A percentile compares a stretch with the other conserved stretches of the same genome.
Conservation (phyloP, 2,329 filamentous ascomycete genomes). For the Didymella lethalis region DNA sequence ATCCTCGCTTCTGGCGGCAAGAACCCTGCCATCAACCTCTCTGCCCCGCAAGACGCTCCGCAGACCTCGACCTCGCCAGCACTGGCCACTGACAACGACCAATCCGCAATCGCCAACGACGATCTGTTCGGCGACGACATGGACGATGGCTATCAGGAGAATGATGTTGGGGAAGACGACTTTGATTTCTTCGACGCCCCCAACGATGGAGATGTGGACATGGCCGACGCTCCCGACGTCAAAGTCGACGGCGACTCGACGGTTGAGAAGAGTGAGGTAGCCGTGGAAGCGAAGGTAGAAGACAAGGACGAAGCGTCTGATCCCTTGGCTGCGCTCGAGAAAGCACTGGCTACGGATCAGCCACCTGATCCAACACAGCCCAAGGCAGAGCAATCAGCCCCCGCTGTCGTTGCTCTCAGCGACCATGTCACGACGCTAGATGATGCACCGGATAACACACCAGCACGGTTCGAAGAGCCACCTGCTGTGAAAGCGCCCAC, state of each 20-base stretch:
- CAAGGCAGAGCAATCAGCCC: constrained; percentile 3
- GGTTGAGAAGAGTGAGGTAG: constrained; percentile 5
- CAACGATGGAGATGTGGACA: constrained; percentile 50
- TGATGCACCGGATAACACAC: background rate
- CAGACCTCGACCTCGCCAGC: constrained; percentile 37
- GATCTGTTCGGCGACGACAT: constrained; percentile 73
- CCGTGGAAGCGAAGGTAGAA: constrained; percentile 8
- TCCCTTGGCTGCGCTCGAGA: constrained; percentile 40
- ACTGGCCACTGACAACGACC: constrained; percentile 31
- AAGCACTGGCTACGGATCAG: constrained; percentile 31
- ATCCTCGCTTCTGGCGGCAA: constrained; percentile 41
- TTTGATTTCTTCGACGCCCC: constrained; percentile 83
- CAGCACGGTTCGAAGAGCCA: background rate
- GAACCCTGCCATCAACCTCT: constrained; percentile 46
- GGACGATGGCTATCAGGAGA: constrained; percentile 75
- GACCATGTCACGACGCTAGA: background rate
- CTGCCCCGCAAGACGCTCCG: constrained; percentile 39
- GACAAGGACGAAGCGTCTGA: constrained; percentile 39
- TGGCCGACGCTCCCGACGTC: constrained; percentile 41
- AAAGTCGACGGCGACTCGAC: constrained; percentile 20
- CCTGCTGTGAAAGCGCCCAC: constrained; percentile 34
- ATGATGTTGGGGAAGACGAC: constrained; percentile 80
- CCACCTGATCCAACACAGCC: background rate
- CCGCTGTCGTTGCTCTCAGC: background rate
- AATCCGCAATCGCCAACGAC: constrained; percentile 50